Base-by-base conservation (phyloP, 352 stramenopile genomes). In the Globisporangium recalcitrans region DNA sequence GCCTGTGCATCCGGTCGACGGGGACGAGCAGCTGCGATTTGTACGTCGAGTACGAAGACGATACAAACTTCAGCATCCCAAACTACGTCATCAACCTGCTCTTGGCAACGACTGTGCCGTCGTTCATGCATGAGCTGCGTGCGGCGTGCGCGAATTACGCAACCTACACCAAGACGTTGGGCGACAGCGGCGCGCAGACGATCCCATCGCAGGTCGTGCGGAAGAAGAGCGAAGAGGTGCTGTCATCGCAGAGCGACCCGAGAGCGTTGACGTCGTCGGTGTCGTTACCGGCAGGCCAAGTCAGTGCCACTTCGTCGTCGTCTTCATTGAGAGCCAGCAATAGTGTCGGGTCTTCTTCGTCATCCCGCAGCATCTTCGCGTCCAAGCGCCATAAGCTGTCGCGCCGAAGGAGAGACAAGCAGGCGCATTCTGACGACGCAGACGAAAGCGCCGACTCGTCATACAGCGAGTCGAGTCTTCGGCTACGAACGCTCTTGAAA, bases 41-140 rank as follows among this genome's bases (percentile, higher is more conserved):
- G 42, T 81, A 84, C 65, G 64, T 87, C 21, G 80, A 91, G 63
- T 93, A 91, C 58, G 78, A 87, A 51, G 84, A 91, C 59, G 84
- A 93, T 38, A 90, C 82, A 7, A 81, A 88, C 60, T 90, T 90
- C 53, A 83, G 75, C 52, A 82, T 91, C 40, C 84, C 84, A 0
- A 88, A 88, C 47, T 90, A 87, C 40, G 63, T 78, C 44, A 63
- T 93, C 34, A 89, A 78, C 55, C 68, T 80, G 58, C 63, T 90
- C 16, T 47, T 93, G 24, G 70, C 69, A 21, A 74, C 70, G 9
- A 75, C 74, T 55, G 67, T 91, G 52, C 75, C 82, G 7, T 70
- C 74, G 36, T 91, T 90, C 67, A 75, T 93, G 69, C 42, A 68
- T 24, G 70, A 85, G 14, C 44, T 93, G 24, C 78, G 75, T 2